Evolutionary conservation across 495 filamentous ascomycete genomes (phyloP).

Genomic region (Aspergillus sclerotioniger): DNA sequence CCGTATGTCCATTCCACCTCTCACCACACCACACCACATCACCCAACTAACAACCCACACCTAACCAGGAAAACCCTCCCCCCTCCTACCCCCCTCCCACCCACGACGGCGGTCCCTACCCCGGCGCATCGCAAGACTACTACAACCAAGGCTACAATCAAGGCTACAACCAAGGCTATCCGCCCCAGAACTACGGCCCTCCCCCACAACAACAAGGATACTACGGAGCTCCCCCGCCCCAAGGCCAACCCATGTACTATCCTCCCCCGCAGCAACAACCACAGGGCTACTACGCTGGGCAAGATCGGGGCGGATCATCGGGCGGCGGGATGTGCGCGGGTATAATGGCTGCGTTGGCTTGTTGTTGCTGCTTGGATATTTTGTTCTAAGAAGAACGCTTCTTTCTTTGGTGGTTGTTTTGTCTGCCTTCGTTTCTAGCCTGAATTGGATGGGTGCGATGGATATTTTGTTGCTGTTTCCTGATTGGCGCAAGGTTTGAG

Average conservation of each 20-base stretch:
- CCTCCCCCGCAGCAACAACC: constrained; percentile 43
- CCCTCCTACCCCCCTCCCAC: constrained; percentile 36
- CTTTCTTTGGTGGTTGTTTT: too few relatives aligned
- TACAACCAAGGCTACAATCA: constrained; percentile 23
- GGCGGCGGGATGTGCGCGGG: constrained; percentile 47
- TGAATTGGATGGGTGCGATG: not conserved
- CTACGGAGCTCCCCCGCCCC: constrained; percentile 31
- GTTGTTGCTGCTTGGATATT: constrained; percentile 57
- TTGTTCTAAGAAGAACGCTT: constrained; percentile 37
- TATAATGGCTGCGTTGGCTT: constrained; percentile 48
- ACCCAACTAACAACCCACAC: constrained; percentile 21
- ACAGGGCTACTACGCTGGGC: constrained; percentile 41
- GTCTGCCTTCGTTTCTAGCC: constrained; percentile 1
- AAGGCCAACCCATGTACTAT: constrained; percentile 42
- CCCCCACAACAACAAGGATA: constrained; percentile 32
- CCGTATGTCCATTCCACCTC: constrained; percentile 22
- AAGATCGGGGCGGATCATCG: constrained; percentile 27
- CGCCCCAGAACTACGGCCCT: constrained; percentile 21
- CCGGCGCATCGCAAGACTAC: constrained; percentile 29
- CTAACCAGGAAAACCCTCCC: constrained; percentile 35
- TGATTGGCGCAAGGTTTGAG: not conserved
- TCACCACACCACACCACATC: not conserved
- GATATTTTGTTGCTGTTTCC: not conserved
- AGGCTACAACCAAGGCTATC: constrained; percentile 10
- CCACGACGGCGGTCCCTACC: constrained; percentile 30